Base-by-base conservation (phyloP, 805 yeast genomes). In the Hagleromyces aurorensis region DNA sequence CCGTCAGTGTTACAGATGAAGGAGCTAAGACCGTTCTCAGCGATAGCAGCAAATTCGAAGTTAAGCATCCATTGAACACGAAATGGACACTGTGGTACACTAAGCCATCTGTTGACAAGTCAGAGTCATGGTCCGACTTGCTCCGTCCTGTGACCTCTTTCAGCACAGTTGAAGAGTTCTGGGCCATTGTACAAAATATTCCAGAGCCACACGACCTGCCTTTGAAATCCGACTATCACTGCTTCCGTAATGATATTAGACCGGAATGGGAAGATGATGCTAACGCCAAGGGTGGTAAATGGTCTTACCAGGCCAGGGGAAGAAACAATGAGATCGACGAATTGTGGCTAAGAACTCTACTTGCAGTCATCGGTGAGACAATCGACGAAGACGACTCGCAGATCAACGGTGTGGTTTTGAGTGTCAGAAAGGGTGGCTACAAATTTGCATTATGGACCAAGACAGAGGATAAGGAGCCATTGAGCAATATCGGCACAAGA, bases 81-180 rank as follows among this genome's bases (percentile, higher is more conserved):
- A 75, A 72, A 61, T 89, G 96, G 96, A 85, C 97, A 13, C 72
- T 89, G 53, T 89, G 98, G 98, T 91, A 85, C 70, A 83, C 94
- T 37, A 86, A 86, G 66, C 97, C 98, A 38, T 78, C 84, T 38
- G 74, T 76, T 37, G 81, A 77, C 52, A 69, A 67, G 43, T 65
- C 66, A 43, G 94, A 85, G 63, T 75, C 84, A 50, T 89, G 97
- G 97, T 72, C 84, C 32, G 94, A 87, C 52, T 70, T 86, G 43
- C 70, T 91, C 53, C 86, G 86, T 65, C 93, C 95, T 34, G 93
- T 91, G 29, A 89, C 86, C 46, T 75, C 93, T 14, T 85, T 91
- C 50, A 72, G 77, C 32, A 76, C 95, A n/a, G 97, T 91, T 30
- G 98, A 91, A 67, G 96, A 89, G 61, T 91, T 91, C 67, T 91